Conservation (phyloP, 805 yeast genomes). For the Myxozyma melibiosi region DNA sequence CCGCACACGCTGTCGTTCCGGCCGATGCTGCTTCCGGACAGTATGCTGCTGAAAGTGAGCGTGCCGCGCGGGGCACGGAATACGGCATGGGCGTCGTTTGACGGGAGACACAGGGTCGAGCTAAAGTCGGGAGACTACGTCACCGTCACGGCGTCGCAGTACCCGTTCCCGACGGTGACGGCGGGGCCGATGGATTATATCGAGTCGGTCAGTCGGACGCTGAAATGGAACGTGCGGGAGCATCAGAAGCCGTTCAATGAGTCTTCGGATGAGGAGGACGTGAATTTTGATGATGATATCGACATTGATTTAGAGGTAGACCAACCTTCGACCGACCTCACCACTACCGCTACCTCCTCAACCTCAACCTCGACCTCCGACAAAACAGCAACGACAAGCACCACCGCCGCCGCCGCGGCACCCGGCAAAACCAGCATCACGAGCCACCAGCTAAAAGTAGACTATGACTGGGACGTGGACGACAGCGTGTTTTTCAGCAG, state of each 20-base stretch:
- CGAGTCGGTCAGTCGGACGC: conserved; percentile 79
- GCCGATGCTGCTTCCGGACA: conserved; percentile 89
- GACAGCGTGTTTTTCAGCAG: conserved; percentile 27
- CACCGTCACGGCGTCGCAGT: conserved; percentile 80
- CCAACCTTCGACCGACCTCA: too few species aligned
- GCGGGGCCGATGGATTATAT: conserved; percentile 68
- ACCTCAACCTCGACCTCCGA: too few species aligned
- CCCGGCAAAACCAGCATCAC: too few species aligned
- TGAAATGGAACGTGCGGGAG: conserved; percentile 93
- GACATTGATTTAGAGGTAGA: too few species aligned
- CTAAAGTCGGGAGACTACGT: conserved; percentile 81
- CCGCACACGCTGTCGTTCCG: conserved; percentile 94
- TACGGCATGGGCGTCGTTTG: conserved; percentile 96
- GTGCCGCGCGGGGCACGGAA: conserved; percentile 79
- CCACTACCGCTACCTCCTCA: too few species aligned
- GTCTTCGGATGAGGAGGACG: conserved; percentile 37
- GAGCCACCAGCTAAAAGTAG: neutral
- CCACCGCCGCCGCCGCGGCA: too few species aligned
- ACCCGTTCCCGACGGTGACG: conserved; percentile 91
- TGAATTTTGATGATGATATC: conserved; percentile 22
- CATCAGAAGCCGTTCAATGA: conserved; percentile 80
- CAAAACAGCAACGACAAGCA: too few species aligned
- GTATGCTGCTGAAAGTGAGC: conserved; percentile 80
- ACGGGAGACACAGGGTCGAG: conserved; percentile 87
- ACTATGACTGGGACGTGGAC: conserved; percentile 35